Evolutionary conservation across 2,329 filamentous ascomycete species (phyloP).

Genomic region (Ophiostoma fasciatum): DNA sequence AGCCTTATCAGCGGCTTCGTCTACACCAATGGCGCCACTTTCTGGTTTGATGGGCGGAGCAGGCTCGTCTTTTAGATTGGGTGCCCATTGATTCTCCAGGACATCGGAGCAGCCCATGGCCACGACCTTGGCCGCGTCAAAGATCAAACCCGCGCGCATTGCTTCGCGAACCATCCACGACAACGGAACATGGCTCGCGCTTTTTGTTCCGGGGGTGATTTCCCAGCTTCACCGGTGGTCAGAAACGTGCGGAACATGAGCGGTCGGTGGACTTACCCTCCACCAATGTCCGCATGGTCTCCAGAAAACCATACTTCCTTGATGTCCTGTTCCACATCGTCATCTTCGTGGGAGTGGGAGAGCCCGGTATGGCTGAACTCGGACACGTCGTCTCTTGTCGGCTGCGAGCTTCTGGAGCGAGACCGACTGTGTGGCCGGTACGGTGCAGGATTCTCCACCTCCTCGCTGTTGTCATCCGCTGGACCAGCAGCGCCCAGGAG

Average conservation of each 20-base stretch:
- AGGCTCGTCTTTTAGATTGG: no score
- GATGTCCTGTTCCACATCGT: slow-evolving; percentile 50
- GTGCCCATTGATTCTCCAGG: slow-evolving; percentile 17
- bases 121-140: slow-evolving; percentile 53
- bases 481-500: no score
- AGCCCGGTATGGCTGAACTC: slow-evolving; percentile 11
- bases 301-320: slow-evolving; percentile 72
- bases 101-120: slow-evolving; percentile 46
- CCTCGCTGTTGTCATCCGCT: background rate
- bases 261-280: slow-evolving; percentile 35
- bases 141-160: slow-evolving; percentile 49
- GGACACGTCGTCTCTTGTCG: background rate
- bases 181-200: slow-evolving; percentile 48
- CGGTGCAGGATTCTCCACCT: slow-evolving; percentile 20
- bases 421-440: slow-evolving; percentile 27
- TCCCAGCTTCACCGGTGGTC: no score
- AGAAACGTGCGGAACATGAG: no score
- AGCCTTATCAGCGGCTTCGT: no score
- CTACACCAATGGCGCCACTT: no score
- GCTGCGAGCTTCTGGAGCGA: slow-evolving; percentile 15
- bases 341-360: slow-evolving; percentile 23
- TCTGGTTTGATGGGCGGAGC: no score
- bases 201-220: slow-evolving; percentile 37
- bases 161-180: slow-evolving; percentile 51
- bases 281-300: slow-evolving; percentile 64